phyloP scores from a whole-genome alignment of 331 rosid species.

The Acacia pycnantha region DNA sequence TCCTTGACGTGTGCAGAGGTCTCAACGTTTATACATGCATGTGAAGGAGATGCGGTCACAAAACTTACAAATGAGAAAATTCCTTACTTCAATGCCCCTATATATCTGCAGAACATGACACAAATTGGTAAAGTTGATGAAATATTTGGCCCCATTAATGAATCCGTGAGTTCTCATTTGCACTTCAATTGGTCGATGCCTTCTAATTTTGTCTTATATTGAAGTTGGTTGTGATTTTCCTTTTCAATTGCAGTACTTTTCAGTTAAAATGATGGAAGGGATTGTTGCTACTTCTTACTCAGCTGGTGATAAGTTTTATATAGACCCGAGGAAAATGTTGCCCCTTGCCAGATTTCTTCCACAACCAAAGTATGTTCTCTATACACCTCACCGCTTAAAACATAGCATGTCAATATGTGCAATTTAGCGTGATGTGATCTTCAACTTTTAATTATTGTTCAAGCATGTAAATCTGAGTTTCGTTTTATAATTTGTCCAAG shows the following conservation, averaged over 20 bases:
- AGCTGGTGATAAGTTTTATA: conserved; percentile 81
- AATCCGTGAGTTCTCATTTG: conserved; percentile 60
- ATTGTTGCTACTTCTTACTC: conserved; percentile 84
- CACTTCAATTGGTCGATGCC: not conserved
- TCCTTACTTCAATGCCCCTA: conserved; percentile 93
- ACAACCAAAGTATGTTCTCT: conserved; percentile 78
- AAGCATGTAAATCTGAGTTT: not conserved
- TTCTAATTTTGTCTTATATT: not conserved
- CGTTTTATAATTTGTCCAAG: not conserved
- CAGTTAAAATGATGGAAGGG: conserved; percentile 92
- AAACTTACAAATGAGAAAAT: conserved; percentile 80
- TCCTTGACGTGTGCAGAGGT: conserved; percentile 61
- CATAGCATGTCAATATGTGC: not conserved
- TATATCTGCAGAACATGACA: conserved; percentile 89
- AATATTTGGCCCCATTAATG: conserved; percentile 94
- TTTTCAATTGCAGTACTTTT: conserved; percentile 59
- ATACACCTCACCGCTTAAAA: not conserved
- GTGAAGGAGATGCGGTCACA: conserved; percentile 97
- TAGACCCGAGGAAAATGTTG: conserved; percentile 87
- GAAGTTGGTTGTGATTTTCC: conserved; percentile 14
- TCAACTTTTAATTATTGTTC: not conserved
- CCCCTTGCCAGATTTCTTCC: conserved; percentile 97
- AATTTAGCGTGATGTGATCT: not conserved
- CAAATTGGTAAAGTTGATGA: conserved; percentile 99
- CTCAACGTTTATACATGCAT: conserved; percentile 79